These are phyloP conservation scores for Globisporangium recalcitrans DNA, from an alignment of 352 stramenopile species.

Conservation along the genomic window DNA sequence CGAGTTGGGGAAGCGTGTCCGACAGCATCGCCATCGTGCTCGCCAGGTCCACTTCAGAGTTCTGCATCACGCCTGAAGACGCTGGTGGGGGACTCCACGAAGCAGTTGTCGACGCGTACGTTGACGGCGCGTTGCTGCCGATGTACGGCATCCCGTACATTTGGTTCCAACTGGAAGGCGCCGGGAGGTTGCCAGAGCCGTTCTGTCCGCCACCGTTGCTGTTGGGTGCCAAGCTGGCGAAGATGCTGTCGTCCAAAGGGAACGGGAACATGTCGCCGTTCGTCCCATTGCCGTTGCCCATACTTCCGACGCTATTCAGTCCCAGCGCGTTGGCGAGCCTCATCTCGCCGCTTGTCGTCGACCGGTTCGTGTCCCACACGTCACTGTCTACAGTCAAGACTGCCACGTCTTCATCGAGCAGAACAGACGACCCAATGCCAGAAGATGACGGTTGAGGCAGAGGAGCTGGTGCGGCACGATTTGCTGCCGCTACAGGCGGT, in stretches of 20 bases:
- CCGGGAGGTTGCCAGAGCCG: not conserved
- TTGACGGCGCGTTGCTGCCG: conserved; percentile 14
- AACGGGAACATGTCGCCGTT: conserved; percentile 45
- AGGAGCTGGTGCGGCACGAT: conserved; percentile 2
- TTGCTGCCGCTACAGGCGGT: conserved; percentile 4
- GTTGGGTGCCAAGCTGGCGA: conserved; percentile 24
- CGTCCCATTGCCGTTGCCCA: conserved; percentile 4
- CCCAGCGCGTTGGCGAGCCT: conserved; percentile 15
- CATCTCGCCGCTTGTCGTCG: conserved; percentile 24
- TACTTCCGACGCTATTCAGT: not conserved
- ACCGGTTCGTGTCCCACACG: conserved; percentile 45
- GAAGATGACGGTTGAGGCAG: conserved; percentile 6
- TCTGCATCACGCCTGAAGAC: conserved; percentile 17
- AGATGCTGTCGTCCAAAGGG: conserved; percentile 55
- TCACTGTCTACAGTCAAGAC: conserved; percentile 65
- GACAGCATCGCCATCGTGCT: conserved; percentile 64
- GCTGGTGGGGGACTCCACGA: conserved; percentile 11
- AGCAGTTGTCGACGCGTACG: conserved; percentile 1
- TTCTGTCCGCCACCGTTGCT: conserved; percentile 4
- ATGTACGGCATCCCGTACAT: conserved; percentile 28
- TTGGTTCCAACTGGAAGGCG: conserved; percentile 26
- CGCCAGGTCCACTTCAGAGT: conserved; percentile 42
- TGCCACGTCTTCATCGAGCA: conserved; percentile 55
- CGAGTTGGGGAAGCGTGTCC: conserved; percentile 47
- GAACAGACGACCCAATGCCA: conserved; percentile 19